Base-by-base conservation (phyloP, 2,329 filamentous ascomycete species). In the Pyrenophora tritici-repentis region DNA sequence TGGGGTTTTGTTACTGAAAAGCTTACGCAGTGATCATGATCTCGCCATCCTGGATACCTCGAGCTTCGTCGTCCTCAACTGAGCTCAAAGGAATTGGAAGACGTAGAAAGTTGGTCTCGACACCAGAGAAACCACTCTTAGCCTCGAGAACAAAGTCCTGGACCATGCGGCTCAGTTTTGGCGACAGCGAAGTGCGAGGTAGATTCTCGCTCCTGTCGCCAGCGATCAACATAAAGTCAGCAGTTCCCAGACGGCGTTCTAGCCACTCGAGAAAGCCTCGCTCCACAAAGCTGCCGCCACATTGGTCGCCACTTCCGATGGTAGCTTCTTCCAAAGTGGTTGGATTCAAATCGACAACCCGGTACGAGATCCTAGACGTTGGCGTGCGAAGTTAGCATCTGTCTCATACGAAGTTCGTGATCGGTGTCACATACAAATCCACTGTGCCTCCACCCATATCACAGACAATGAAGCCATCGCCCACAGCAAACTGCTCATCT, bases 401-500 rank as follows among this genome's bases (percentile, higher is more conserved):
- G n/a, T n/a, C n/a, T n/a, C n/a, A n/a, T n/a, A n/a, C n/a, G n/a
- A n/a, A n/a, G n/a, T n/a, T n/a, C n/a, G n/a, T n/a, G n/a, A n/a
- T n/a, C n/a, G n/a, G n/a, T n/a, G n/a, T n/a, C n/a, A n/a, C n/a
- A n/a, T n/a, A n/a, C n/a, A 69, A 17, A n/a, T 71, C 68, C 0
- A 67, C 64, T 0, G 64, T 70, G 0, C 68, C 68, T 0, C 68
- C 67, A 0, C 67, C 67, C 59, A 68, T 65, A 10, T 71, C 68
- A 17, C 66, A 71, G 0, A 71, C 34, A 0, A 66, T 53, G 46
- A 71, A 70, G 1, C 60, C 59, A 18, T 70, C 62, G 4, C 47
- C 55, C 0, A 61, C n/a, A 0, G 18, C 26, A 1, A 70, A 50
- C 2, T 61, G 31, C 0, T 41, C 10, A 9, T 64, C 52, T 7